Conservation (phyloP, 495 filamentous ascomycete species). For the Penicillium ochrochloron region DNA sequence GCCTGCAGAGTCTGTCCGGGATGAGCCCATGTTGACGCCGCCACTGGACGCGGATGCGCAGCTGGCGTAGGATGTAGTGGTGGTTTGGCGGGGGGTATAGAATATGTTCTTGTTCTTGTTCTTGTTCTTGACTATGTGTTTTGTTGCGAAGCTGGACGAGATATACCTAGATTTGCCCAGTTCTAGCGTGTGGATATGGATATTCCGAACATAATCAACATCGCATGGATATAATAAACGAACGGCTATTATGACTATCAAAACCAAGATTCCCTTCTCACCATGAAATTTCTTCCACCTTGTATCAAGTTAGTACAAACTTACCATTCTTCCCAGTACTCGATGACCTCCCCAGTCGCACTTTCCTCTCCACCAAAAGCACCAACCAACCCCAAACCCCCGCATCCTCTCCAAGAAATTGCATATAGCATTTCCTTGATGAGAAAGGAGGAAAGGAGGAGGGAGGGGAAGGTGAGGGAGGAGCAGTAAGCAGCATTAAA, state of each 20-base stretch:
- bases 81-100: neutral
- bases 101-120: neutral
- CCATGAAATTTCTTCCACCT: neutral
- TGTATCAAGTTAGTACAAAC: neutral
- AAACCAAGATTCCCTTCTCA: neutral
- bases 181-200: neutral
- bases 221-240: neutral
- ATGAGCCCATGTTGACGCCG: conserved; percentile 36
- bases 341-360: neutral
- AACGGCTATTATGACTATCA: neutral
- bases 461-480: conserved; percentile 13
- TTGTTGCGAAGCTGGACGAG: neutral
- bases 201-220: neutral
- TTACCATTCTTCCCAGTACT: neutral
- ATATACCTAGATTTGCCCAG: neutral
- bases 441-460: conserved; percentile 43
- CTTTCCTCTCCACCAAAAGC: neutral
- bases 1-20: conserved; percentile 8
- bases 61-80: conserved; percentile 9
- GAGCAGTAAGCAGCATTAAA: conserved; percentile 14
- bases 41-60: conserved; percentile 36
- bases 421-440: conserved; percentile 48
- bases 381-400: neutral
- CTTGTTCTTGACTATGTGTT: too few species aligned
- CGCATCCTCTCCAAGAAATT: conserved; percentile 50